Base-by-base conservation (phyloP, 1,139 yeast genomes). In the Hanseniaspora sp. region DNA sequence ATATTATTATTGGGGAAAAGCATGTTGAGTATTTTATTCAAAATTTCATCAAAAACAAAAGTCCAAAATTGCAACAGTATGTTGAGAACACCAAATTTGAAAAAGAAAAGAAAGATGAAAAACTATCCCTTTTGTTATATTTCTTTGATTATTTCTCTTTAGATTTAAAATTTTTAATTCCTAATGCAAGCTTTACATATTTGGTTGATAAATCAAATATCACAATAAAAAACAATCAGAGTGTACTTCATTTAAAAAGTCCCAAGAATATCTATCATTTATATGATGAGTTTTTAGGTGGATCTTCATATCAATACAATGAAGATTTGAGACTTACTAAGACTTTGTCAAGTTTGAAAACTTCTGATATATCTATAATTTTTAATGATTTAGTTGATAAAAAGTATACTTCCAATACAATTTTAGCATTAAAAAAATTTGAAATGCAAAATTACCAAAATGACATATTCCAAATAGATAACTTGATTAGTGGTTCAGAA, bases 1-100 rank as follows among this genome's bases (percentile, higher is more conserved):
- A 64, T 1, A 49, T 64, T 5, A 60, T 60, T 23, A 56, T 63
- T 1, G 60, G 64, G 1, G 55, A 64, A 9, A 57, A 58, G 2
- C 63, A 62, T 51, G 45, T 64, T 12, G 55, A 43, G 37, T 57
- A 7, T 23, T 58, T 49, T 23, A 29, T 54, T 7, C 34, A 46
- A 29, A 46, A 54, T 44, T 49, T 45, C 31, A 2, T 46, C 6
- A 46, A 41, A 31, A n/a, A 37, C 39, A 40, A 15, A 12, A 41
- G 46, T 5, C 37, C 44, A 17, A 30, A 17, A 9, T 8, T 37
- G 1, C 1, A 5, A 7, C 7, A 38, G 7, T 23, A 45, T 6
- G 7, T 11, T 6, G 18, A 11, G 29, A 6, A 8, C 12, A 12
- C 7, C 7, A 17, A n/a, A 4, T 13, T 34, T 13, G 34, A 42